Evolutionary conservation across 2,329 filamentous ascomycete genomes (phyloP), one percentile per base, ranked within the genome.

Genomic region (Harringtonia aguacate): DNA sequence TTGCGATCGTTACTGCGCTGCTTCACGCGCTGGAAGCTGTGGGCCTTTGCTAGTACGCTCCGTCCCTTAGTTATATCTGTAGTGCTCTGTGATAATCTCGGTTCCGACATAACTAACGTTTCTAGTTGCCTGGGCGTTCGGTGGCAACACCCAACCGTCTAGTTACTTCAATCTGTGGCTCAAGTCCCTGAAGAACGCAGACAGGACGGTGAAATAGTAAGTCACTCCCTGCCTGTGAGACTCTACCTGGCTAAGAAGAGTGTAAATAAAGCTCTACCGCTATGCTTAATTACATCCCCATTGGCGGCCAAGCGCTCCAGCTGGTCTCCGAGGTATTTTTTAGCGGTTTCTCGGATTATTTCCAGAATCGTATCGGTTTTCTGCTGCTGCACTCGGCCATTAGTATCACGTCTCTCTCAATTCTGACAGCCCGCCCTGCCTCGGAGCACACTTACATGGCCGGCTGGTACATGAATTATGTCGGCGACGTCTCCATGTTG

Each of bases 261-360:
- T 20, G 7, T 18, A 7, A n/a, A 8, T 41, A 8, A 24, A 47
- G 45, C 27, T 47, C 45, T 27, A 38, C 44, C 5, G 45, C 27
- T 10, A 47, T 44, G 45, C 38, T 47, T 13, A 44, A 47, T 38
- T 47, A 47, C 18, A 28, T 47, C 10, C 45, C 45, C 21, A 47
- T 47, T 28, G 35, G 39, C 17, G 45, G 45, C 4, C 45, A 47
- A 36, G 45, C 45, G 12, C 33, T 43, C 8, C 45, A 47, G 29
- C 35, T 47, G 4, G 45, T 47, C 17, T 41, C 41, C 4, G 45
- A 47, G 14, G 24, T 47, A 3, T 9, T 44, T 21, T 47, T 47
- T 27, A 41, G 36, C 15, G 36, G 41, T 4, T 28, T 47, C 22
- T 44, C 41, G 29, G 45, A 47, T 38, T 38, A 20, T 18, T 41